Evolutionary conservation across 164 flowering plant genomes (phyloP).

Genomic region (Litsea cubeba): DNA sequence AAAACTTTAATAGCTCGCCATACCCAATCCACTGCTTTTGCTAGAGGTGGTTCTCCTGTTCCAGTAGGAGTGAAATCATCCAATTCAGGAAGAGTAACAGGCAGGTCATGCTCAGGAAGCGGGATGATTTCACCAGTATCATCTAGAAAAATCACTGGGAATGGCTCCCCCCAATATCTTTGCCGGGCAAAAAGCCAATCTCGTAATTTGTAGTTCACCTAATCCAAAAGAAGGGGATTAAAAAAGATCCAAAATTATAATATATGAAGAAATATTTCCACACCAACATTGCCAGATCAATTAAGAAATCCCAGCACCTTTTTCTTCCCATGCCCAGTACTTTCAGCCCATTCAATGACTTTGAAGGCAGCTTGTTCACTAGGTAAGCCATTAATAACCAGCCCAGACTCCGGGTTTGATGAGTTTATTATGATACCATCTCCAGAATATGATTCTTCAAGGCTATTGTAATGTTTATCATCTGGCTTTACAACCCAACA

Average conservation of each 20-base stretch:
- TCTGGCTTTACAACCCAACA: constrained; percentile 63
- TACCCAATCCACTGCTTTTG: constrained; percentile 92
- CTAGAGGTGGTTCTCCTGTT: constrained; percentile 91
- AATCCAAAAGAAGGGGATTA: constrained; percentile 10
- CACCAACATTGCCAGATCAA: constrained; percentile 1
- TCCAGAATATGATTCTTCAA: constrained; percentile 58
- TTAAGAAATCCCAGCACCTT: constrained; percentile 42
- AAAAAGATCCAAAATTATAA: not conserved
- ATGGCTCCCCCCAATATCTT: constrained; percentile 99
- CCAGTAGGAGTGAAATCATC: constrained; percentile 99
- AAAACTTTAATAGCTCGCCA: constrained; percentile 6
- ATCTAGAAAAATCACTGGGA: constrained; percentile 75
- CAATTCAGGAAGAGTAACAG: constrained; percentile 81
- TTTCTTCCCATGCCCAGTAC: constrained; percentile 68
- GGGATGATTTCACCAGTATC: constrained; percentile 60
- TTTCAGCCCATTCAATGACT: constrained; percentile 84
- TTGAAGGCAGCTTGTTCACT: constrained; percentile 65
- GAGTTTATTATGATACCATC: constrained; percentile 75
- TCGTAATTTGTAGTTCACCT: constrained; percentile 93
- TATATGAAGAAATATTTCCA: not conserved
- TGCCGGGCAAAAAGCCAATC: constrained; percentile 99
- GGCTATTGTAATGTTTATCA: constrained; percentile 26
- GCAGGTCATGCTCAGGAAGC: constrained; percentile 73
- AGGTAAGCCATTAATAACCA: constrained; percentile 67
- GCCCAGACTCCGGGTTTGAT: constrained; percentile 47